Conservation (phyloP, 2,329 filamentous ascomycete genomes). For the Fusarium zealandicum region DNA sequence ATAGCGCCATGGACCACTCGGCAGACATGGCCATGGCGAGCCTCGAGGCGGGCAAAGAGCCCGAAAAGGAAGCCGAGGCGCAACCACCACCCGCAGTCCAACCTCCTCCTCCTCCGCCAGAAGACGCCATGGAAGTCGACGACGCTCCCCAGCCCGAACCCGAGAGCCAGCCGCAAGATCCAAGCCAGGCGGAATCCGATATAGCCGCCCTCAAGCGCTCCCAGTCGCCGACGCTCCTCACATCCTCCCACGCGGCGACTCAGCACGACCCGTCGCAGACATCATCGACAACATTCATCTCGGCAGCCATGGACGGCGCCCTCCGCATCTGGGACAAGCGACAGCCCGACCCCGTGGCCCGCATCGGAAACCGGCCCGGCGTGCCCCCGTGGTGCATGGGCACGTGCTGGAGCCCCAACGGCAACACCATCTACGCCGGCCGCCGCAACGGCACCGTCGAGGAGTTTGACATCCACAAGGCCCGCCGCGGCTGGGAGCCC, state of each 20-base stretch:
- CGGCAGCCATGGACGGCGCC: constrained; percentile 85
- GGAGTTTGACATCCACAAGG: constrained; percentile 88
- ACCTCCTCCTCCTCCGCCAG: constrained; percentile 8
- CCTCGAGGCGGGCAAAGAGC: constrained; percentile 39
- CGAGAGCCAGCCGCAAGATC: constrained; percentile 4
- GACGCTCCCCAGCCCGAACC: constrained; percentile 16
- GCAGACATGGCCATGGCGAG: constrained; percentile 53
- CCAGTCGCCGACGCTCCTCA: constrained; percentile 43
- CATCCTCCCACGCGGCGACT: constrained; percentile 47
- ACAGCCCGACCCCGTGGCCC: constrained; percentile 76
- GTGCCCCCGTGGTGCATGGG: constrained; percentile 98
- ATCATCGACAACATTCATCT: constrained; percentile 83
- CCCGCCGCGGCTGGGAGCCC: constrained; percentile 70
- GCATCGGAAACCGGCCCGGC: constrained; percentile 74
- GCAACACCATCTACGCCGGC: constrained; percentile 93
- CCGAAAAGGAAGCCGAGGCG: constrained; percentile 38
- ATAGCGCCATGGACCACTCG: constrained; percentile 53
- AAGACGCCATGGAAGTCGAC: constrained; percentile 46
- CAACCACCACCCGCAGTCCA: constrained; percentile 41
- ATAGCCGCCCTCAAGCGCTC: constrained; percentile 27
- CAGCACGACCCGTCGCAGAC: constrained; percentile 64
- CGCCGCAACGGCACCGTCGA: constrained; percentile 92
- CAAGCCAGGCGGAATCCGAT: constrained; percentile 20
- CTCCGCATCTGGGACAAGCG: constrained; percentile 94
- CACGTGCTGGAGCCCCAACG: constrained; percentile 94